phyloP scores from a whole-genome alignment of 2,329 filamentous ascomycete genomes.

The Phialemoniopsis sp. region DNA sequence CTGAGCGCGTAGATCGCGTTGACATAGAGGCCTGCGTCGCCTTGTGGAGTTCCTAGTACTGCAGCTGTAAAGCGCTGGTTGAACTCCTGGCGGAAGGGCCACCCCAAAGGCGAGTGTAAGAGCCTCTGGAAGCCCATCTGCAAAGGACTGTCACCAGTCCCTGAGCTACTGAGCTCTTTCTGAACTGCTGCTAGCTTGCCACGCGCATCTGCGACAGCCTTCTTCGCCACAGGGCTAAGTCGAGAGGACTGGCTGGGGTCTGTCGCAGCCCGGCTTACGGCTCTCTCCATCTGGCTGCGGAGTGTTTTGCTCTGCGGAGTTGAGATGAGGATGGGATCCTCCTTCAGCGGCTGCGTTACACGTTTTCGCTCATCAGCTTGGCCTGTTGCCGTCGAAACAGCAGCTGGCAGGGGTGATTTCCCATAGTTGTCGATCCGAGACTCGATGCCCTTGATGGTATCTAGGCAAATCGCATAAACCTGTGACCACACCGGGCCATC shows the following conservation, averaged over 20 bases:
- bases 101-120: slow-evolving; percentile 53
- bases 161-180: slow-evolving; percentile 45
- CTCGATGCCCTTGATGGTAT: slow-evolving; percentile 64
- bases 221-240: slow-evolving; percentile 47
- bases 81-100: slow-evolving; percentile 68
- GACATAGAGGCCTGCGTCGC: slow-evolving; percentile 62
- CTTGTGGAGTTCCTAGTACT: slow-evolving; percentile 71
- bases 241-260: slow-evolving; percentile 45
- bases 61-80: slow-evolving; percentile 59
- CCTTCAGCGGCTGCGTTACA: slow-evolving; percentile 33
- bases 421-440: slow-evolving; percentile 61
- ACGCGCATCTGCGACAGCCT: slow-evolving; percentile 40
- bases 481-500: slow-evolving; percentile 81
- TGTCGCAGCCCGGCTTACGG: slow-evolving; percentile 35
- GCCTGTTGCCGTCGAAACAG: slow-evolving; percentile 10
- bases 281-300: slow-evolving; percentile 39
- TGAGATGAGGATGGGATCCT: slow-evolving; percentile 40
- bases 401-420: slow-evolving; percentile 32
- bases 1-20: slow-evolving; percentile 70
- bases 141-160: slow-evolving; percentile 44
- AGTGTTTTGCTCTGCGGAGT: slow-evolving; percentile 30
- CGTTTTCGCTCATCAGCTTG: slow-evolving; percentile 22
- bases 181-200: slow-evolving; percentile 49
- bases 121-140: slow-evolving; percentile 40
- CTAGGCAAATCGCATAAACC: slow-evolving; percentile 65